phyloP scores from a whole-genome alignment of 208 protist species.

The Trichomonas tenax region DNA sequence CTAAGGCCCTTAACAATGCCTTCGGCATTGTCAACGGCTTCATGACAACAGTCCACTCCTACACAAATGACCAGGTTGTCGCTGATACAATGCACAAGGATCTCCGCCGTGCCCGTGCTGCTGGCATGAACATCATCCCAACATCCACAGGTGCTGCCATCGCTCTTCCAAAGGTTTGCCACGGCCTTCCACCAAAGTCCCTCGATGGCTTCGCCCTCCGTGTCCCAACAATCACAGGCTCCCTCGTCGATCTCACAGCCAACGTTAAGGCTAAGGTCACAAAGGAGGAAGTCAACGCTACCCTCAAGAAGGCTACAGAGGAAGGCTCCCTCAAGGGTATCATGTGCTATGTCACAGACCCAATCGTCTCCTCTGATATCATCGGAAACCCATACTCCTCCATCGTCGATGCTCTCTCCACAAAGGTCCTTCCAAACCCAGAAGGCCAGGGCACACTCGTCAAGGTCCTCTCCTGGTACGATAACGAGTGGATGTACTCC shows the following conservation, averaged over 20 bases:
- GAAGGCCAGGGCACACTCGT: too few species aligned
- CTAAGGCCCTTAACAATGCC: slow-evolving; percentile 80
- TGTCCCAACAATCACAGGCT: slow-evolving; percentile 90
- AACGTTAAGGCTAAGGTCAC: slow-evolving; percentile 72
- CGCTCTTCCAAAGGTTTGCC: slow-evolving; percentile 82
- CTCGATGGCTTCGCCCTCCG: too few species aligned
- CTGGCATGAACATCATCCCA: slow-evolving; percentile 93
- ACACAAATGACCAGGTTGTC: slow-evolving; percentile 95
- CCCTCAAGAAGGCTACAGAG: slow-evolving; percentile 61
- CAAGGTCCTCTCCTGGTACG: too few species aligned
- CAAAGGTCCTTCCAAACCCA: too few species aligned
- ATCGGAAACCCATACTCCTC: too few species aligned
- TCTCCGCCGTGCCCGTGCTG: slow-evolving; percentile 84
- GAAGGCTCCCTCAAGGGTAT: too few species aligned
- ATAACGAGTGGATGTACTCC: slow-evolving; percentile 97
- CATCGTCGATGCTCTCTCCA: too few species aligned
- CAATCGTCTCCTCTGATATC: too few species aligned
- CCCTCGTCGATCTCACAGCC: slow-evolving; percentile 92
- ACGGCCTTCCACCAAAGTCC: too few species aligned
- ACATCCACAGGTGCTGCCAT: slow-evolving; percentile 93
- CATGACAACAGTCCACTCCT: slow-evolving; percentile 98
- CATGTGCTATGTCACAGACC: too few species aligned
- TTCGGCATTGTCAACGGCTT: slow-evolving; percentile 76
- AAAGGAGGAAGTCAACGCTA: slow-evolving; percentile 56
- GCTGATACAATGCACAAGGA: slow-evolving; percentile 87